phyloP scores from a whole-genome alignment of 441 rosid genomes.

The Populus hybrid region DNA sequence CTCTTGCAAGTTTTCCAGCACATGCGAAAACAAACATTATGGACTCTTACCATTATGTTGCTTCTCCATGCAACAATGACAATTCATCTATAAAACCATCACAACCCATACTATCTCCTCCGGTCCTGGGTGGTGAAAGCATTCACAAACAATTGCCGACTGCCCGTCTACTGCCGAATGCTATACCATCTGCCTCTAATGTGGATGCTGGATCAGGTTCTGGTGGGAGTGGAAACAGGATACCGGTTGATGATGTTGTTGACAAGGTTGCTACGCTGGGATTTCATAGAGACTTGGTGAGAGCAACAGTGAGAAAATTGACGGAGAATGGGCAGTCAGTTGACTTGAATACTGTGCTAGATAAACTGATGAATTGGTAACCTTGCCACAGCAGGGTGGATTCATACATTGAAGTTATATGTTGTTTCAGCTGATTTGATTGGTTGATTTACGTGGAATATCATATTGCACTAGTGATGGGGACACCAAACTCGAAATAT shows the following conservation, averaged over 20 bases:
- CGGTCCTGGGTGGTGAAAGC: conserved; percentile 16
- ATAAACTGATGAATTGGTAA: conserved; percentile 41
- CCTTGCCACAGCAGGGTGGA: neutral
- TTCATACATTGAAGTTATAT: neutral
- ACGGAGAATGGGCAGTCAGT: conserved; percentile 45
- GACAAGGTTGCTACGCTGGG: conserved; percentile 64
- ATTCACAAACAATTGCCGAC: conserved; percentile 34
- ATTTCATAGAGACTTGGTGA: conserved; percentile 57
- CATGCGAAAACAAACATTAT: conserved; percentile 13
- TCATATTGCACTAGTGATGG: too few species aligned
- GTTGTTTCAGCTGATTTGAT: conserved; percentile 4
- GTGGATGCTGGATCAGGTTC: conserved; percentile 29
- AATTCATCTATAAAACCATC: conserved; percentile 20
- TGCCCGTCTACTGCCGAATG: conserved; percentile 42
- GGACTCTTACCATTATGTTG: conserved; percentile 15
- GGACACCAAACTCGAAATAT: too few species aligned
- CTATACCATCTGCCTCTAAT: conserved; percentile 48
- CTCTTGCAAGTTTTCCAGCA: conserved; percentile 14
- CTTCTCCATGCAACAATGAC: conserved; percentile 16
- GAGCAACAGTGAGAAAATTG: conserved; percentile 44
- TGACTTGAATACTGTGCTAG: conserved; percentile 51
- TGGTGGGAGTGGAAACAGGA: conserved; percentile 28
- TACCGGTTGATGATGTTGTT: conserved; percentile 36
- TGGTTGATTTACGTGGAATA: conserved; percentile 1
- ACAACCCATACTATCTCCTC: conserved; percentile 19